Base-by-base conservation (phyloP, 169 alveolate genomes). In the Plasmodium vinckei region DNA sequence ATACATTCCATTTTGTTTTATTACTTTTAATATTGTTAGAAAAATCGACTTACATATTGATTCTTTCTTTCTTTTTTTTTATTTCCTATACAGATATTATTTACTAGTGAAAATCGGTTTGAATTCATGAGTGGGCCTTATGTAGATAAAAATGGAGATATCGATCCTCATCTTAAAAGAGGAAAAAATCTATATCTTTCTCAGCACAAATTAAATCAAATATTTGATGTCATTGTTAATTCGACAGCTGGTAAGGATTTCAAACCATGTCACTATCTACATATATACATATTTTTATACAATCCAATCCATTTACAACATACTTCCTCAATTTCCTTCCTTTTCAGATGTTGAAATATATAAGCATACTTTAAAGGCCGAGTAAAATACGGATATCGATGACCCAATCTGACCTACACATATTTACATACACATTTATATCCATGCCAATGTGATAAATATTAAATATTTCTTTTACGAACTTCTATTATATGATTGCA, bases 141-240 rank as follows among this genome's bases (percentile, higher is more conserved):
- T 56, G 88, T 77, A 6, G 88, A 77, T 67, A 77, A 77, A n/a
- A 63, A 77, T 42, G 88, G 88, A 25, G 88, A 77, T 44, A 75
- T 77, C 25, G 88, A 77, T 15, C 69, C 49, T 42, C 77, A 69
- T 15, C 49, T 77, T 21, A 77, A 77, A 23, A 67, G 88, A n/a
- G 88, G 88, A 19, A 77, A 63, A 27, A 77, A 77, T 64, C 68
- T 77, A n/a, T 77, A 77, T 39, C 25, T 77, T 2, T 77, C 88
- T 1, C 44, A 63, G 0, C 75, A 77, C 42, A 77, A 77, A 42
- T 46, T 77, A 54, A 77, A 64, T 17, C 51, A 69, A 46, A 47
- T 77, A 25, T 77, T 64, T 57, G 88, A 77, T n/a, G 33, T 77
- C 17, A 61, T 77, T 17, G 59, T 77, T 10, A 77, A 64, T 44